Evolutionary conservation across 2,329 filamentous ascomycete genomes (phyloP).

Genomic region (Ophiosphaerella herpotricha): DNA sequence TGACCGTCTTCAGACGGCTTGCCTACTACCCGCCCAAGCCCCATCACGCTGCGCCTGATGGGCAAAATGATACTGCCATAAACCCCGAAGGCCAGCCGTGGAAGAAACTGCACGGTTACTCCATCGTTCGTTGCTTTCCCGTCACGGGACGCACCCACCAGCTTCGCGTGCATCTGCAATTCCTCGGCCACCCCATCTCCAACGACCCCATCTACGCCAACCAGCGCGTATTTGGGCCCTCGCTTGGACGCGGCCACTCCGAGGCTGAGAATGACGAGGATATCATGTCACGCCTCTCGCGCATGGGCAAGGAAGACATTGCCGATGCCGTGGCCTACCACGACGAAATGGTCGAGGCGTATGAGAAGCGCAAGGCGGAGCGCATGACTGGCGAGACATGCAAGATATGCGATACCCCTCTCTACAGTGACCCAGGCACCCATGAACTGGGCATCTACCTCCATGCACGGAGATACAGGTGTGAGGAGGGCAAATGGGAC

Average conservation of each 20-base stretch:
- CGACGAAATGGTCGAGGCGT: constrained; percentile 88
- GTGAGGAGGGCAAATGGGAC: constrained; percentile 79
- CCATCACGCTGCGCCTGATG: constrained; percentile 12
- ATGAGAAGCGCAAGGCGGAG: constrained; percentile 89
- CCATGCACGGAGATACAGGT: constrained; percentile 89
- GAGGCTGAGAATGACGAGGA: constrained; percentile 80
- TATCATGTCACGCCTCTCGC: constrained; percentile 80
- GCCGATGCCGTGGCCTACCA: constrained; percentile 91
- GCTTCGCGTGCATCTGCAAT: constrained; percentile 91
- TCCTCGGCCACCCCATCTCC: constrained; percentile 89
- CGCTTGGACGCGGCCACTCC: constrained; percentile 72
- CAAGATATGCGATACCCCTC: constrained; percentile 77
- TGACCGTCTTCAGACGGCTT: constrained; percentile 87
- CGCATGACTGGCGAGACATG: constrained; percentile 88
- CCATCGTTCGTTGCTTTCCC: constrained; percentile 90
- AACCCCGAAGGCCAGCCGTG: constrained; percentile 51
- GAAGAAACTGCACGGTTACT: constrained; percentile 73
- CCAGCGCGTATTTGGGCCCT: constrained; percentile 83
- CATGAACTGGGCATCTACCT: constrained; percentile 94
- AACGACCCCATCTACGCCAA: constrained; percentile 99
- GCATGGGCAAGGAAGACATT: constrained; percentile 93
- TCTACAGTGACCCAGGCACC: constrained; percentile 89
- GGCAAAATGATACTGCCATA: constrained; percentile 17
- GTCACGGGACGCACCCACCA: constrained; percentile 95
- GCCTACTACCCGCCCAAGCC: constrained; percentile 79